Conservation (phyloP, 2,329 filamentous ascomycete genomes). For the Colletotrichum sp. region DNA sequence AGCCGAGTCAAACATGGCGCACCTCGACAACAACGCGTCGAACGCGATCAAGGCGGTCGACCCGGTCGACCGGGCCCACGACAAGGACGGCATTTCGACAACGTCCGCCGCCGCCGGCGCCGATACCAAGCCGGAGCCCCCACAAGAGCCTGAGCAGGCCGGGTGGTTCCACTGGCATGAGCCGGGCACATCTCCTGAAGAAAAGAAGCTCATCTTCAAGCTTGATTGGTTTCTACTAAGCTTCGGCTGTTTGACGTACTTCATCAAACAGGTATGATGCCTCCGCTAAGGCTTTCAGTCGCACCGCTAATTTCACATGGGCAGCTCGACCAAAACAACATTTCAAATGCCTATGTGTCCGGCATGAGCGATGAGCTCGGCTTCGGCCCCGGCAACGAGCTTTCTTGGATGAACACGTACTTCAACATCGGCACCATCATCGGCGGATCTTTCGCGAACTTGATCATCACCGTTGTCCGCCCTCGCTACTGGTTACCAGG, state of each 20-base stretch:
- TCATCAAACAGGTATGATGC: constrained; percentile 41
- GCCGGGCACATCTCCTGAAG: constrained; percentile 40
- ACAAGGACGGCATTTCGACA: constrained; percentile 8
- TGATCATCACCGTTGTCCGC: constrained; percentile 48
- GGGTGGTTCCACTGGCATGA: constrained; percentile 48
- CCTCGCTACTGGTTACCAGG: constrained; percentile 46
- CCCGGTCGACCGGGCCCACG: not conserved
- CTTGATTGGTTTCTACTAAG: constrained; percentile 52
- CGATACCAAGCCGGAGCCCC: constrained; percentile 16
- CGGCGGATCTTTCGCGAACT: constrained; percentile 46
- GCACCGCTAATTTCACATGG: too few species aligned
- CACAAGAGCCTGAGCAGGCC: constrained; percentile 8
- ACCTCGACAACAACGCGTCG: not conserved
- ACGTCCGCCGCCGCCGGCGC: not conserved
- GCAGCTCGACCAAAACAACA: constrained; percentile 47
- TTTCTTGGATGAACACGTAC: constrained; percentile 51
- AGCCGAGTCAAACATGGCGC: not conserved
- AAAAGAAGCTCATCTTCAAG: constrained; percentile 53
- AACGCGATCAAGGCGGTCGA: not conserved
- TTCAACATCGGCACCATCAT: constrained; percentile 53
- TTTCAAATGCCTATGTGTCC: constrained; percentile 54
- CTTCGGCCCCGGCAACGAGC: constrained; percentile 44
- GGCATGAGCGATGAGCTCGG: constrained; percentile 52
- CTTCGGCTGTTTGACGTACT: constrained; percentile 49
- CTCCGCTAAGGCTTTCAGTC: too few species aligned